Conservation (phyloP, 441 rosid species). For the Populus hybrid region DNA sequence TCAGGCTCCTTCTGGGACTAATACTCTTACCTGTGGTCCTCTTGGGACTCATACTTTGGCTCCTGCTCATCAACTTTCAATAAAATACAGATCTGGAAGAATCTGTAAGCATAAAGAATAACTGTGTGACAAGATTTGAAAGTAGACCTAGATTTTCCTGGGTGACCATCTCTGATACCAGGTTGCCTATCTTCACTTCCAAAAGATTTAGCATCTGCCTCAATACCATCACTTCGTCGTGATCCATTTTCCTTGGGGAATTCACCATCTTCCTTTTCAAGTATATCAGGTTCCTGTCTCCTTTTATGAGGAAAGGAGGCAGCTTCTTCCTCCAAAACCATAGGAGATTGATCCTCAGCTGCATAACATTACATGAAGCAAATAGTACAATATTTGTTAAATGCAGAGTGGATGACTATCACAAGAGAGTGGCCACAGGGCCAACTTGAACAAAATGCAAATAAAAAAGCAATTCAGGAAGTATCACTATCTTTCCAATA, state of each 20-base stretch:
- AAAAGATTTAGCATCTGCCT: slow-evolving; percentile 41
- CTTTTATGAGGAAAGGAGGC: slow-evolving; percentile 33
- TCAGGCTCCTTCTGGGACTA: slow-evolving; percentile 63
- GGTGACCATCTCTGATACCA: slow-evolving; percentile 76
- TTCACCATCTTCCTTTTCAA: slow-evolving; percentile 45
- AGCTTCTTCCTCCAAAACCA: slow-evolving; percentile 42
- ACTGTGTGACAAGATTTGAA: slow-evolving; percentile 40
- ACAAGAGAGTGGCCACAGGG: neutral
- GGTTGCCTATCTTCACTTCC: slow-evolving; percentile 71
- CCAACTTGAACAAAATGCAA: neutral
- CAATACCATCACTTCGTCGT: slow-evolving; percentile 43
- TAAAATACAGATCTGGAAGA: slow-evolving; percentile 48
- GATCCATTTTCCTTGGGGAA: slow-evolving; percentile 60
- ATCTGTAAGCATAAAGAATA: slow-evolving; percentile 39
- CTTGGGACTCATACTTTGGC: slow-evolving; percentile 83
- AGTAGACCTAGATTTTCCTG: slow-evolving; percentile 84
- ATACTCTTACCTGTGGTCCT: slow-evolving; percentile 71
- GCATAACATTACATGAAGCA: slow-evolving; percentile 15
- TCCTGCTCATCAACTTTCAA: slow-evolving; percentile 68
- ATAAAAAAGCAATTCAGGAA: neutral
- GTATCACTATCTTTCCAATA: neutral
- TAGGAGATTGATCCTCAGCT: slow-evolving; percentile 38
- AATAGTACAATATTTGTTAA: neutral
- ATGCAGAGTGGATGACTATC: neutral
- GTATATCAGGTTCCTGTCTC: slow-evolving; percentile 39